Percentiles rank a stretch among this genome's conserved stretches.
These are phyloP conservation scores for Mortierella sp. DNA, from an alignment of 371 early-diverging fungal species.

Conservation along the genomic window DNA sequence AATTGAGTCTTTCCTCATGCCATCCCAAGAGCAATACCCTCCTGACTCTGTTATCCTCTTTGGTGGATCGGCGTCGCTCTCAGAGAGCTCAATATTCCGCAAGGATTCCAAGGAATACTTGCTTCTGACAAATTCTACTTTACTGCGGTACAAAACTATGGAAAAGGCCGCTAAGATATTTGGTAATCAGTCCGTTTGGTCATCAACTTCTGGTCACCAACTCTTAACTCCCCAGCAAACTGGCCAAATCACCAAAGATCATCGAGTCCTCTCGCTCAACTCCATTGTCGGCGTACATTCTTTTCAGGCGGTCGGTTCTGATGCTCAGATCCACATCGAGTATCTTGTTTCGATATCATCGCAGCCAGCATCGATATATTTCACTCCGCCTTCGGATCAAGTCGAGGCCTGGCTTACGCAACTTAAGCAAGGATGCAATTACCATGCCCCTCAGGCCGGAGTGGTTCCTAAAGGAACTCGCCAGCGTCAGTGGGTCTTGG, in stretches of 20 bases:
- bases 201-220: constrained; percentile 46
- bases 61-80: constrained; percentile 48
- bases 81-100: constrained; percentile 37
- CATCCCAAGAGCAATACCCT: constrained; percentile 48
- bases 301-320: constrained; percentile 23
- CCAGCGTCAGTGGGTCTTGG: constrained; percentile 49
- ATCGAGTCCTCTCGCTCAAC: constrained; percentile 36
- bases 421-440: constrained; percentile 47
- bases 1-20: constrained; percentile 45
- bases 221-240: constrained; percentile 50
- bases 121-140: constrained; percentile 40
- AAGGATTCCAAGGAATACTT: constrained; percentile 47
- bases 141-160: constrained; percentile 47
- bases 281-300: constrained; percentile 43
- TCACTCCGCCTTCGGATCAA: constrained; percentile 36
- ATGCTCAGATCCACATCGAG: constrained; percentile 34
- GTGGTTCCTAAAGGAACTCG: constrained; percentile 39
- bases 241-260: constrained; percentile 35
- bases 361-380: constrained; percentile 44
- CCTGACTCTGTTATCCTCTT: constrained; percentile 38
- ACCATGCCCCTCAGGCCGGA: constrained; percentile 37
- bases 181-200: constrained; percentile 51
- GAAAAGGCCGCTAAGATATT: constrained; percentile 49
- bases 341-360: constrained; percentile 43
- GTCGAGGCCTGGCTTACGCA: constrained; percentile 35